Conservation (phyloP, 2,329 filamentous ascomycete species). For the Huntiella abstrusa region DNA sequence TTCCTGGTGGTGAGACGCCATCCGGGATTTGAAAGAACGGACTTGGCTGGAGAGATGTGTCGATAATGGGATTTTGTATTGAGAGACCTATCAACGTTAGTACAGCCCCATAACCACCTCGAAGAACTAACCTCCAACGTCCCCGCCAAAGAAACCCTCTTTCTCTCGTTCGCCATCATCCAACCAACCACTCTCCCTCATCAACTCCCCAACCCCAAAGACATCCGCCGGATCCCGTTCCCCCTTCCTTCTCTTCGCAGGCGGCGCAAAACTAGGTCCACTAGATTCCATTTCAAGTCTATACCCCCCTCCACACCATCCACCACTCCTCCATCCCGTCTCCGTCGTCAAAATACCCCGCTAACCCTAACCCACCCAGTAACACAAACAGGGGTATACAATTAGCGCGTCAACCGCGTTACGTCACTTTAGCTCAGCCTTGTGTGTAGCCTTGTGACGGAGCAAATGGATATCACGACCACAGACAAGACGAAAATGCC, state of each 20-base stretch:
- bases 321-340: no score
- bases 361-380: no score
- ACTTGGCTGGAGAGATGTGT: conserved; percentile 6
- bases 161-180: conserved; percentile 14
- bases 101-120: conserved; percentile 13
- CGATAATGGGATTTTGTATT: conserved; percentile 2
- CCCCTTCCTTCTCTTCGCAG: background rate
- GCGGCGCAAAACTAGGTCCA: background rate
- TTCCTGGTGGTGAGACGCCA: background rate
- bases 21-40: conserved; percentile 9
- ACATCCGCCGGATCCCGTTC: conserved; percentile 27
- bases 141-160: conserved; percentile 26
- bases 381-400: no score
- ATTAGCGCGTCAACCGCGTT: no score
- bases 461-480: background rate
- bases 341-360: no score
- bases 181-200: conserved; percentile 33
- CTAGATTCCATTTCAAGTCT: background rate
- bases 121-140: conserved; percentile 14
- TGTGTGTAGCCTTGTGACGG: background rate
- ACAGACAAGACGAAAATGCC: conserved; percentile 30
- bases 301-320: no score
- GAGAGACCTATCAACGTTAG: conserved; percentile 1
- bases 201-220: conserved; percentile 45
- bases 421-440: no score